phyloP scores from a whole-genome alignment of 371 early-diverging fungal genomes.

The Phascolomyces articulosus region DNA sequence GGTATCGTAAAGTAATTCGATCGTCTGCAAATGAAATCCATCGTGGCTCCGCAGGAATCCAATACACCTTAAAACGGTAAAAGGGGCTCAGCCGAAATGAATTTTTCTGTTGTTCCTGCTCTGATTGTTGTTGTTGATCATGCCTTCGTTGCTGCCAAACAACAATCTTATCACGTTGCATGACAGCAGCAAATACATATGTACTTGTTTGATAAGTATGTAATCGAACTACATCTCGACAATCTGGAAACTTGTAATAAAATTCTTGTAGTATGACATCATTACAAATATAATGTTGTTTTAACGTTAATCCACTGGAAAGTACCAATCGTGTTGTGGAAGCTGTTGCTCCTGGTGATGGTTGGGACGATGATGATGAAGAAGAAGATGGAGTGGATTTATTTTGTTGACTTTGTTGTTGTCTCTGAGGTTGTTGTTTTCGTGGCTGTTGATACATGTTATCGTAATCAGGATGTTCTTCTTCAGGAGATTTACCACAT shows the following conservation, averaged over 20 bases:
- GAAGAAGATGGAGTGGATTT: too few relatives aligned
- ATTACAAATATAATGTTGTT: conserved; percentile 28
- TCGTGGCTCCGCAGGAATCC: conserved; percentile 46
- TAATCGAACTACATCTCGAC: conserved; percentile 33
- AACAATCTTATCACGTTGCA: conserved; percentile 38
- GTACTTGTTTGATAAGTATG: conserved; percentile 38
- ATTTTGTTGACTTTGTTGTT: background rate
- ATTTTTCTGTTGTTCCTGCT: background rate
- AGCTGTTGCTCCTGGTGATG: conserved; percentile 3
- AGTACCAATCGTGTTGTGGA: conserved; percentile 12
- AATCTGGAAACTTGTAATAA: conserved; percentile 44
- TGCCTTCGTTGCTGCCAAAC: conserved; percentile 40
- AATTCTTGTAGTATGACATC: conserved; percentile 29
- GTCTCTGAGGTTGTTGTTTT: background rate
- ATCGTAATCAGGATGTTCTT: background rate
- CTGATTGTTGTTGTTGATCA: background rate
- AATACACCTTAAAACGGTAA: conserved; percentile 38
- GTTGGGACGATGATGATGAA: too few relatives aligned
- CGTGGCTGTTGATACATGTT: background rate
- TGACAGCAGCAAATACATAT: conserved; percentile 39
- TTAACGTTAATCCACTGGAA: conserved; percentile 13
- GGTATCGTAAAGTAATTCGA: conserved; percentile 34
- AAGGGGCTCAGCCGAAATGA: conserved; percentile 24
- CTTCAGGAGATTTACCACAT: conserved; percentile 19
- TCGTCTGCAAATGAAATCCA: conserved; percentile 50